Percentiles rank a stretch among this genome's conserved stretches.
These are phyloP conservation scores for Lepidium aucheri DNA, from an alignment of 345 rosid genomes.

Conservation along the genomic window DNA sequence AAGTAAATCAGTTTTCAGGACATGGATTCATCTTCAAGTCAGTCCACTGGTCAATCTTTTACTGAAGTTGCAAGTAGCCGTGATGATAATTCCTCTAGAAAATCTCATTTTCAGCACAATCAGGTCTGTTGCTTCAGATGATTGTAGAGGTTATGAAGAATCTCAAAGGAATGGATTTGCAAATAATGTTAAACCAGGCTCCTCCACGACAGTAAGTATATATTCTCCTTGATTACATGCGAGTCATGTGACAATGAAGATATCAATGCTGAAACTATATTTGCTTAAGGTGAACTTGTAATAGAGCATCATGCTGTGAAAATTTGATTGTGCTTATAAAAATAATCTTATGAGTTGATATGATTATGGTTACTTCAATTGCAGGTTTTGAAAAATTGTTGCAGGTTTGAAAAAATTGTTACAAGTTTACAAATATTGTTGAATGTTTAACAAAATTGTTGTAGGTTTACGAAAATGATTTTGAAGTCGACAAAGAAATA, in stretches of 20 bases:
- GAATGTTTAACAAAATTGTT: no score
- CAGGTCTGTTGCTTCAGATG: constrained; percentile 17
- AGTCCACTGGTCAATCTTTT: constrained; percentile 52
- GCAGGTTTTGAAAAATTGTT: no score
- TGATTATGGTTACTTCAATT: no score
- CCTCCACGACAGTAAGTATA: constrained; percentile 32
- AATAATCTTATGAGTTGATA: no score
- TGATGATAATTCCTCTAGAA: constrained; percentile 24
- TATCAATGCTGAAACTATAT: not conserved
- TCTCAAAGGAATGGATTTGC: constrained; percentile 25
- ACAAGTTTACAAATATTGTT: no score
- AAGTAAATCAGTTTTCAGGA: constrained; percentile 40
- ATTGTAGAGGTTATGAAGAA: constrained; percentile 33
- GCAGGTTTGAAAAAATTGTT: no score
- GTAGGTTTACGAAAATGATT: no score
- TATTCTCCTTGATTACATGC: not conserved
- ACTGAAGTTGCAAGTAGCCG: constrained; percentile 33
- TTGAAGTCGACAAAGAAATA: no score
- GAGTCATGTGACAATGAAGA: not conserved
- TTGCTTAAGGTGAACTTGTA: not conserved
- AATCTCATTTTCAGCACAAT: constrained; percentile 11
- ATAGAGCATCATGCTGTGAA: not conserved
- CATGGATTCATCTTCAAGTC: constrained; percentile 51
- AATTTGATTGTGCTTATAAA: no score
- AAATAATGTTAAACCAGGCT: constrained; percentile 25